Evolutionary conservation across 2,329 filamentous ascomycete genomes (phyloP).

Genomic region (Niveomyces coronatus): DNA sequence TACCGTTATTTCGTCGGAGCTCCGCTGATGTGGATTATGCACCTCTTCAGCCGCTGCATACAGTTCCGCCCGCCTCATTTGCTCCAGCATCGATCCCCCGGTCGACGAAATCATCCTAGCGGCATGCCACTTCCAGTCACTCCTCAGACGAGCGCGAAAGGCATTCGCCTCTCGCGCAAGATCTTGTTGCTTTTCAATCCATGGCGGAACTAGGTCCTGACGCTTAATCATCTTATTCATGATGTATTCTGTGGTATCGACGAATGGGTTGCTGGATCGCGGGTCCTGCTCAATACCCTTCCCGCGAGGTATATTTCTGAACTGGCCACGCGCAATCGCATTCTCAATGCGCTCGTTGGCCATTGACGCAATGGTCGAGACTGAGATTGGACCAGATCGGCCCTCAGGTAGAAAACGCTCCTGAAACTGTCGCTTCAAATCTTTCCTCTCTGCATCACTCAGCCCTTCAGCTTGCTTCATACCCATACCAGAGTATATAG

Average conservation of each 20-base stretch:
- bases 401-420: constrained; percentile 70
- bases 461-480: constrained; percentile 39
- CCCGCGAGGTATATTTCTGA: constrained; percentile 72
- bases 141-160: constrained; percentile 66
- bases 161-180: constrained; percentile 55
- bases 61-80: constrained; percentile 59
- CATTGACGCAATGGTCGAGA: constrained; percentile 69
- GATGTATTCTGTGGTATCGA: constrained; percentile 94
- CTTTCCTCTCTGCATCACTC: constrained; percentile 62
- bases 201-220: constrained; percentile 90
- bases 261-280: constrained; percentile 74
- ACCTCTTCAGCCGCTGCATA: constrained; percentile 66
- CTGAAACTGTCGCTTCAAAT: constrained; percentile 60
- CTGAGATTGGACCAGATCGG: constrained; percentile 61
- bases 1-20: constrained; percentile 34
- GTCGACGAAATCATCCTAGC: constrained; percentile 65
- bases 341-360: constrained; percentile 91
- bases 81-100: constrained; percentile 64
- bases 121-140: constrained; percentile 78
- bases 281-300: constrained; percentile 72
- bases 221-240: constrained; percentile 98
- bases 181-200: constrained; percentile 98
- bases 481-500: constrained; percentile 39
- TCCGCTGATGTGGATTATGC: constrained; percentile 44
- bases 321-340: constrained; percentile 84